Base-by-base conservation (phyloP, 2,329 filamentous ascomycete species). In the Simplicillium aogashimaense region DNA sequence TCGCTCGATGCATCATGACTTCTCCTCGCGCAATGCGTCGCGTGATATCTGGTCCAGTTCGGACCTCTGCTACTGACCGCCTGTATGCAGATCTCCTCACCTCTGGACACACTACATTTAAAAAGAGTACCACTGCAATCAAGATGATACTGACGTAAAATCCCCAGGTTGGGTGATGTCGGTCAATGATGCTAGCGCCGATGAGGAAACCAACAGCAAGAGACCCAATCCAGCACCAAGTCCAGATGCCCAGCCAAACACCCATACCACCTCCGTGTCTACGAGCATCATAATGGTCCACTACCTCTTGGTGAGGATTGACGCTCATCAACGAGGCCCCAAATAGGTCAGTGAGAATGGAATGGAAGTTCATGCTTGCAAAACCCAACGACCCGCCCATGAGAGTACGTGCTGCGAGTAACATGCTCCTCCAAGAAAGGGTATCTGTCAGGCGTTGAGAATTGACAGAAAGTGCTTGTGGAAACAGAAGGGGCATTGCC, bases 201-300 rank as follows among this genome's bases (percentile, higher is more conserved):
- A 85, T 65, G 42, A 84, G 62, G 52, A 88, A 89, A 0, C 85
- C 84, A 30, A 86, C 54, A 1, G 78, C 76, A 16, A 88, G 67
- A 16, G 82, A 85, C 6, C 79, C 81, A 50, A 85, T 77, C 58
- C 76, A 84, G 54, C 81, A 85, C 77, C 81, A 89, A 1, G 81
- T 80, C 82, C 83, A 88, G 40, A 84, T 69, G 2, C 82, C 81
- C 9, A 87, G 67, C 85, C 84, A 89, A n/a, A 84, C 64, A 0
- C 85, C 85, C 65, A 88, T 80, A 0, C 85, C 84, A 11, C 84
- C 83, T 7, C 85, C 85, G 52, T 87, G 81, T 32, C 83, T 70
- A 40, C 84, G 74, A 14, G 83, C 74, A 56, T 88, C 84, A 48
- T 75, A 76, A 11, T 71, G 61, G 42, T 81, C 72, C 1, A 83